Evolutionary conservation across 495 filamentous ascomycete genomes (phyloP), one percentile per base, ranked within the genome.

Genomic region (Glarea lozoyensis): DNA sequence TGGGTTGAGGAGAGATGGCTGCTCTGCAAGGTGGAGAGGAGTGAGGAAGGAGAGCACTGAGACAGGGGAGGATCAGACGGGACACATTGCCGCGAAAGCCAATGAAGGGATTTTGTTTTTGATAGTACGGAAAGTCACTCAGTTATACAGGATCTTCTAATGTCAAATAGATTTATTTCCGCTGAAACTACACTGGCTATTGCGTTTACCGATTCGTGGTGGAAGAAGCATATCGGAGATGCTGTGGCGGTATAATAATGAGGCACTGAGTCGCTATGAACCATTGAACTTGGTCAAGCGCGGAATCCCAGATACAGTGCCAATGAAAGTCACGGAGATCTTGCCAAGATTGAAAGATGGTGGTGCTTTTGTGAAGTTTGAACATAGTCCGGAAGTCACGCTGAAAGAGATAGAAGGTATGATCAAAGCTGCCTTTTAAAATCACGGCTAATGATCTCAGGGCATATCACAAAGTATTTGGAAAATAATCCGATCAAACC

Each of bases 341-440:
- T 53, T 94, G 33, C 85, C 88, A 2, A 75, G 87, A 15, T 66
- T 89, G 21, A 88, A 90, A 52, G 92, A 98, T 58, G 93, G 90
- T 7, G 92, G 93, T 7, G 86, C 87, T 6, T 97, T 92, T 61
- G 78, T 96, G 53, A 96, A 94, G 58, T 92, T 93, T 61, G 69
- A 69, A 5, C 71, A 86, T 51, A 66, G 73, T 13, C 52, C 62
- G 9, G 68, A 64, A 2, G 58, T 70, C 5, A 63, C 77, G 12
- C 60, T 66, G 1, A 58, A 69, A 9, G 77, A 82, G 16, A 73
- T 94, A 17, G 80, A 83, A 58, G 53, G 55, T 30, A 40, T 33
- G 19, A 15, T 23, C 13, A 7, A 3, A 4, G 57, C 58, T 0
- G 51, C 6, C 10, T n/a, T 27, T 13, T 22, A 5, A 16, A 10